Conservation (phyloP, 2,329 filamentous ascomycete genomes). For the Trichoderma koningii region DNA sequence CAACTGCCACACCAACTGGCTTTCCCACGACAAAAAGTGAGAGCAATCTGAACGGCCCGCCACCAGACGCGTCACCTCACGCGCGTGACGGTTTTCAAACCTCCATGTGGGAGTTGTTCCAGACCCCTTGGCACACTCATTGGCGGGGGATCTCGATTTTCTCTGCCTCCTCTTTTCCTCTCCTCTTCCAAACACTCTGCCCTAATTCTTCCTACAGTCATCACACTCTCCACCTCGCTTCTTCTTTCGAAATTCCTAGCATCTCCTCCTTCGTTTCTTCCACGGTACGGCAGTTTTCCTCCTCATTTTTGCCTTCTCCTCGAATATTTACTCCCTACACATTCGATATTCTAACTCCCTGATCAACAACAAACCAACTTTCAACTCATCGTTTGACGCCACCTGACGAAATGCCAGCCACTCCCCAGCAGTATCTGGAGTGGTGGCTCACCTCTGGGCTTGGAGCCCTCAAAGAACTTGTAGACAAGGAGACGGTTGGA, state of each 20-base stretch:
- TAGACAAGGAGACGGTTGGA: conserved; percentile 30
- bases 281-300: background rate
- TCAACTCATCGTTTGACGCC: background rate
- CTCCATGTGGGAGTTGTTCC: background rate
- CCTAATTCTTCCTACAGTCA: background rate
- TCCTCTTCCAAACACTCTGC: background rate
- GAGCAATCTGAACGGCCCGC: conserved; percentile 15
- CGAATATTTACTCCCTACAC: background rate
- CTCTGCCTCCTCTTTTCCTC: background rate
- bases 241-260: background rate
- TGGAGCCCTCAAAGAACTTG: conserved; percentile 34
- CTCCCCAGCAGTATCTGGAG: conserved; percentile 38
- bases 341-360: background rate
- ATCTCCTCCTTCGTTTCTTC: background rate
- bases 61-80: conserved; percentile 4
- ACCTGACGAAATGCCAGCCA: conserved; percentile 36
- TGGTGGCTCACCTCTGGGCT: conserved; percentile 40
- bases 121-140: background rate
- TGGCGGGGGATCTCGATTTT: background rate
- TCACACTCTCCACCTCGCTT: background rate
- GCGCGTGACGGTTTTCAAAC: background rate
- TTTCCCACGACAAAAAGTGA: conserved; percentile 7
- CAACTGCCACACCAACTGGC: background rate
- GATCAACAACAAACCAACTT: background rate
- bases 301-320: background rate